These are phyloP conservation scores for Cronartium quercuum DNA, from an alignment of 1,284 basidiomycete genomes.

Conservation along the genomic window DNA sequence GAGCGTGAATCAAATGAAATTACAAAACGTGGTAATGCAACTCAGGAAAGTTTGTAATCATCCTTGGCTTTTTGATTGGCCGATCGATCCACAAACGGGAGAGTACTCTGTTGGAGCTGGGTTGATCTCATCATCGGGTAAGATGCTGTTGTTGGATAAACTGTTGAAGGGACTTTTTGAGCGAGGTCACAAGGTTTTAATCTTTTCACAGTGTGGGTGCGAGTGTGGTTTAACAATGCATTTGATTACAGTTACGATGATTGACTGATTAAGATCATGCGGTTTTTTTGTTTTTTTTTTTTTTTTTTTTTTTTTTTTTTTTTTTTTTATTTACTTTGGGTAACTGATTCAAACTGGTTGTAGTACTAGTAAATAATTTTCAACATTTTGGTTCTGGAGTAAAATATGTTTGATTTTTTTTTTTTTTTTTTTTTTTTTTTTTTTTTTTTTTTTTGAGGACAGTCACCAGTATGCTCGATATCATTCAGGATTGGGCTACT, in stretches of 20 bases:
- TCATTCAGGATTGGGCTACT: slow-evolving; percentile 84
- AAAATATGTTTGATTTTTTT: no score
- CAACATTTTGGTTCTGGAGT: not conserved
- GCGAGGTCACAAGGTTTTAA: slow-evolving; percentile 76
- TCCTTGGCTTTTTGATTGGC: slow-evolving; percentile 88
- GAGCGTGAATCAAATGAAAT: slow-evolving; percentile 79
- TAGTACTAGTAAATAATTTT: no score
- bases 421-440: slow-evolving; percentile 12
- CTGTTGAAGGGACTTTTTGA: slow-evolving; percentile 77
- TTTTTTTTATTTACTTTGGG: no score
- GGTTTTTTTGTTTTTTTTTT: no score
- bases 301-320: no score
- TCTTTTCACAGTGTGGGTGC: slow-evolving; percentile 71
- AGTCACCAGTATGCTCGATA: slow-evolving; percentile 86
- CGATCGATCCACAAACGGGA: slow-evolving; percentile 55
- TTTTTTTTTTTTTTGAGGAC: slow-evolving; percentile 39
- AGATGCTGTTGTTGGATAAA: slow-evolving; percentile 92
- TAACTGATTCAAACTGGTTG: no score
- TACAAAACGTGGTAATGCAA: slow-evolving; percentile 93
- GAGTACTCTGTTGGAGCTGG: slow-evolving; percentile 55
- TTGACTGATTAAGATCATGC: no score
- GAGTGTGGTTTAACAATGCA: no score
- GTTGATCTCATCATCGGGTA: slow-evolving; percentile 78
- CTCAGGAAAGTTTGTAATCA: slow-evolving; percentile 81
- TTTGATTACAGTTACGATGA: no score